Evolutionary conservation across 768 basidiomycete species (phyloP).

Genomic region (Tylopilus subfusipes): DNA sequence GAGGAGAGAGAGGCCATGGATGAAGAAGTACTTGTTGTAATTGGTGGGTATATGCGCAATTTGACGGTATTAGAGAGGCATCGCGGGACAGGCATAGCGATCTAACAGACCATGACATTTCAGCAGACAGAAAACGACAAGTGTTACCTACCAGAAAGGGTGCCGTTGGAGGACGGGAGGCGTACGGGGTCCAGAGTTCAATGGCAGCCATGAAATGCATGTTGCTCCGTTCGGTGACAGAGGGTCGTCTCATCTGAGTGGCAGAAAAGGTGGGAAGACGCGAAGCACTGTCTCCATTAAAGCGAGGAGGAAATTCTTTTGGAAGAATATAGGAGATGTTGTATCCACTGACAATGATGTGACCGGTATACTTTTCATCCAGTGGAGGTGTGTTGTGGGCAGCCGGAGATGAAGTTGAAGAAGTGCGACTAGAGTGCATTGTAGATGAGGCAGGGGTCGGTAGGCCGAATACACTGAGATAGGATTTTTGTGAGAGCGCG

Average conservation of each 20-base stretch:
- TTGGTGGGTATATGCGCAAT: slow-evolving; percentile 69
- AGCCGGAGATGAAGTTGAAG: slow-evolving; percentile 33
- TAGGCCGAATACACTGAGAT: slow-evolving; percentile 52
- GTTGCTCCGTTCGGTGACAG: slow-evolving; percentile 52
- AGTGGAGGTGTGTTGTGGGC: slow-evolving; percentile 39
- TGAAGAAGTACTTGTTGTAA: slow-evolving; percentile 42
- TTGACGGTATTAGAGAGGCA: slow-evolving; percentile 75
- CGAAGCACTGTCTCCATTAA: slow-evolving; percentile 19
- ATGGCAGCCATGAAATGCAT: slow-evolving; percentile 80
- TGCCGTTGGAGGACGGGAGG: slow-evolving; percentile 61
- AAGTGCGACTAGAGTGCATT: slow-evolving; percentile 33
- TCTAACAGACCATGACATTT: slow-evolving; percentile 37
- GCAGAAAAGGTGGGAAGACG: slow-evolving; percentile 25
- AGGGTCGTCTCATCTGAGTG: slow-evolving; percentile 45
- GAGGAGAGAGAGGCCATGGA: slow-evolving; percentile 77
- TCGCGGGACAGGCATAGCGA: slow-evolving; percentile 73
- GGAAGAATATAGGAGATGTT: slow-evolving; percentile 74
- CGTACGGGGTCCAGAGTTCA: slow-evolving; percentile 70
- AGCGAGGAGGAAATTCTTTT: slow-evolving; percentile 50
- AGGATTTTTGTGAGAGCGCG: slow-evolving; percentile 55
- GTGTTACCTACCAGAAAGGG: slow-evolving; percentile 62
- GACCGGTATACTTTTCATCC: slow-evolving; percentile 68
- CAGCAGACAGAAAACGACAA: background rate
- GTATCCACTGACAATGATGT: slow-evolving; percentile 74
- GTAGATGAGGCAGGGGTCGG: slow-evolving; percentile 33